Base-by-base conservation (phyloP, 164 flowering plant genomes). In the Aristolochia contorta region DNA sequence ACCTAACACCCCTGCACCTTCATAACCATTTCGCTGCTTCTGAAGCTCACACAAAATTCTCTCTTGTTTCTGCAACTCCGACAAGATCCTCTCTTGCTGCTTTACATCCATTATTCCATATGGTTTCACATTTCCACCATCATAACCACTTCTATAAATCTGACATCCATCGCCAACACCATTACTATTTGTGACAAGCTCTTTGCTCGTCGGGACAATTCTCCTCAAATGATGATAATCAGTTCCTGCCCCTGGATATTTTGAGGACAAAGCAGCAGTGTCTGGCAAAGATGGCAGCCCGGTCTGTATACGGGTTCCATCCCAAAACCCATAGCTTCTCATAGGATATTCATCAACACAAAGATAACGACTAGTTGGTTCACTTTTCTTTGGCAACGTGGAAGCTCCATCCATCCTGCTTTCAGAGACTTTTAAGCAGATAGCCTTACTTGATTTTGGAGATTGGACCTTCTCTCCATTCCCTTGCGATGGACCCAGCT, bases 241-340 rank as follows among this genome's bases (percentile, higher is more conserved):
- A 30, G 69, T 51, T 54, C 80, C 78, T n/a, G 86, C 86, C 19
- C 83, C 73, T 25, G 89, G 84, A 69, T 79, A 83, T 63, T 82
- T 84, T 1, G 93, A 75, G 62, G 80, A 64, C 57, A 84, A 67
- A 25, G 73, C 57, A 16, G 95, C 78, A 18, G 93, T 82, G 49
- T 85, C 88, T 2, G 92, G 87, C 63, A 82, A 20, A 12, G 84
- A 50, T 20, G 91, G 43, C 41, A 72, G 71, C 12, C 84, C 84
- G 24, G 82, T 82, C 55, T 76, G 89, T 48, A 79, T 73, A 58
- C 77, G 79, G 71, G 57, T 82, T 54, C 91, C 92, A 70, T 87
- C 96, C 96, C 95, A 89, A 54, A 70, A 79, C 12, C 84, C 84
- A 61, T 74, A 78, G 70, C 78, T 79, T 67, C 67, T 72, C 43